Base-by-base conservation (phyloP, 306 rosid species). In the Pyrus pyrifolia region DNA sequence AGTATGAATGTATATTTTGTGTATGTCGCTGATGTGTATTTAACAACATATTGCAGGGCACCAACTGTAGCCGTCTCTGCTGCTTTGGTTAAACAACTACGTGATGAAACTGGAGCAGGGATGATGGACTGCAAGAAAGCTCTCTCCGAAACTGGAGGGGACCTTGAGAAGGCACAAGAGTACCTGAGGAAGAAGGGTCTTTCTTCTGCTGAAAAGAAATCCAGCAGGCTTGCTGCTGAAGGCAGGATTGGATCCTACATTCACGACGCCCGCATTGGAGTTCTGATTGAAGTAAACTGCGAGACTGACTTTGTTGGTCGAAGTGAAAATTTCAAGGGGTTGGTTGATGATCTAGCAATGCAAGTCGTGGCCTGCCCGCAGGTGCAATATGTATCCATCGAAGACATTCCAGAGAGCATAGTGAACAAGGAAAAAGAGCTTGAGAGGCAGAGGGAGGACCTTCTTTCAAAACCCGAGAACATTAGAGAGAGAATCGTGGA, bases 71-170 rank as follows among this genome's bases (percentile, higher is more conserved):
- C 84, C 2, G 69, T 96, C 67, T 91, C 98, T 6, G 96, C 98
- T 0, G 75, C 88, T 65, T 83, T 96, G 88, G 99, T 91, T 72
- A 96, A 96, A 80, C 92, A 92, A 78, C 81, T 96, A 59, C 84
- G 99, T 25, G 98, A 93, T 71, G 99, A 96, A 86, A 91, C 98
- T 5, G 99, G 97, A 81, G 99, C 97, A 5, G 99, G 98, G 77
- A 96, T 96, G 99, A 96, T 96, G 98, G 98, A 96, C 80, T 96
- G 99, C 79, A 96, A 96, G 97, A 96, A 88, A 86, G 98, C 97
- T 75, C 94, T 93, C 62, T 82, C 99, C 35, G 99, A 91, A 88
- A 87, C 94, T 14, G 96, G 88, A 81, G 98, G 97, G n/a, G 98
- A 93, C 77, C 88, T 93, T 62, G 92, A 93, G 81, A 91, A 93